Evolutionary conservation across 2,329 filamentous ascomycete genomes (phyloP).

Genomic region (Xylariaceae sp.): DNA sequence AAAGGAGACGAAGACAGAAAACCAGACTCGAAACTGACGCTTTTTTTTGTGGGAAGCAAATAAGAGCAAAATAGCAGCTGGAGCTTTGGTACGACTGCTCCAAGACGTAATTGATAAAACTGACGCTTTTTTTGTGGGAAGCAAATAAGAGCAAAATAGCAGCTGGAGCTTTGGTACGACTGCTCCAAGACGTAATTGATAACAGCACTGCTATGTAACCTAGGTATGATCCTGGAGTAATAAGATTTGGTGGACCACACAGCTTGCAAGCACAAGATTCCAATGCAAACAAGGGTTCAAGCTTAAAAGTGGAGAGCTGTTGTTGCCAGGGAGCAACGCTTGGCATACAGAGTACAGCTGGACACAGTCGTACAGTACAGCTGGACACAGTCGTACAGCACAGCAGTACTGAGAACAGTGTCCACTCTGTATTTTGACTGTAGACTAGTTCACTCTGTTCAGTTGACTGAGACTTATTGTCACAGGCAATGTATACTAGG

Average conservation of each 20-base stretch:
- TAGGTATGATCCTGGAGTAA: too few species aligned
- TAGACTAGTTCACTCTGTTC: too few species aligned
- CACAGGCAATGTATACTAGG: too few species aligned
- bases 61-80: background rate
- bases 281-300: background rate
- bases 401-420: too few species aligned
- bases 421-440: too few species aligned
- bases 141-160: background rate
- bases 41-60: too few species aligned
- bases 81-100: conserved; percentile 1
- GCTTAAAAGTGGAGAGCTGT: background rate
- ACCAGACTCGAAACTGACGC: too few species aligned
- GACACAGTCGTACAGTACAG: background rate
- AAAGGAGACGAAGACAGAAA: background rate
- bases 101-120: conserved; percentile 6
- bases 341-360: background rate
- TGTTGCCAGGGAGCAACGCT: conserved; percentile 1
- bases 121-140: too few species aligned
- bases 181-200: conserved; percentile 4
- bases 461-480: too few species aligned
- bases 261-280: background rate
- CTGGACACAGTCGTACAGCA: too few species aligned
- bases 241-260: too few species aligned
- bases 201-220: too few species aligned
- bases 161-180: conserved; percentile 1